A percentile compares a stretch with the other conserved stretches of the same genome.
phyloP scores from a whole-genome alignment of 2,329 filamentous ascomycete genomes.

The Penicillium polonicum region DNA sequence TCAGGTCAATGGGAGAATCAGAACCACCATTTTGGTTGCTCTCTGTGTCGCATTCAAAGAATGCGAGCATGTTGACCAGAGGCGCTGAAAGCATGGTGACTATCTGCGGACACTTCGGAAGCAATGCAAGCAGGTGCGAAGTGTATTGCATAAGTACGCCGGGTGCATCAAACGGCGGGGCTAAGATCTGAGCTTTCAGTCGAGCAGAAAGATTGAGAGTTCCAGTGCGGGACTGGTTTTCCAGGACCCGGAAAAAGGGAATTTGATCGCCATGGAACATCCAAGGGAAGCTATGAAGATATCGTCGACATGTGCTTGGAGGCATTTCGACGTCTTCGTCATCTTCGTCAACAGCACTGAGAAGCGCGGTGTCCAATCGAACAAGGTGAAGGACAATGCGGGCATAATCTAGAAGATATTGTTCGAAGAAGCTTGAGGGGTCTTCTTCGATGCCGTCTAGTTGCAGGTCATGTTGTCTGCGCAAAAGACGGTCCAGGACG shows the following conservation, averaged over 20 bases:
- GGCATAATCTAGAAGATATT: constrained; percentile 43
- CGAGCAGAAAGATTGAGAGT: constrained; percentile 29
- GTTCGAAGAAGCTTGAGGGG: constrained; percentile 37
- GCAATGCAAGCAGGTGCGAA: constrained; percentile 27
- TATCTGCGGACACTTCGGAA: constrained; percentile 32
- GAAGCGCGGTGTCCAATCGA: constrained; percentile 38
- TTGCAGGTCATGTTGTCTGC: constrained; percentile 36
- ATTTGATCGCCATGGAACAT: constrained; percentile 34
- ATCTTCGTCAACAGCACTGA: constrained; percentile 28
- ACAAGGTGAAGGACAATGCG: constrained; percentile 44
- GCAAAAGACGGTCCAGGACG: constrained; percentile 42
- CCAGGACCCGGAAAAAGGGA: constrained; percentile 40
- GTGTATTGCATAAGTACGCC: constrained; percentile 32
- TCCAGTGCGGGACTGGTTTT: constrained; percentile 31
- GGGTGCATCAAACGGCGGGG: constrained; percentile 28
- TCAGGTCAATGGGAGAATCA: constrained; percentile 21
- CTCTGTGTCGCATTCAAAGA: constrained; percentile 35
- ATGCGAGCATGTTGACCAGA: constrained; percentile 26
- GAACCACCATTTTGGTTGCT: constrained; percentile 24
- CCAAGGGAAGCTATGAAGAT: constrained; percentile 38
- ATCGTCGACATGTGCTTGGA: constrained; percentile 35
- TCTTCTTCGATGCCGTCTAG: constrained; percentile 32
- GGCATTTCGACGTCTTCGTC: constrained; percentile 29
- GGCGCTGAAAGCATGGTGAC: constrained; percentile 23
- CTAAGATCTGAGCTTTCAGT: constrained; percentile 31